Percentiles rank a stretch among this genome's conserved stretches.
phyloP scores from a whole-genome alignment of 371 early-diverging fungal species.

The Mortierella sp. region DNA sequence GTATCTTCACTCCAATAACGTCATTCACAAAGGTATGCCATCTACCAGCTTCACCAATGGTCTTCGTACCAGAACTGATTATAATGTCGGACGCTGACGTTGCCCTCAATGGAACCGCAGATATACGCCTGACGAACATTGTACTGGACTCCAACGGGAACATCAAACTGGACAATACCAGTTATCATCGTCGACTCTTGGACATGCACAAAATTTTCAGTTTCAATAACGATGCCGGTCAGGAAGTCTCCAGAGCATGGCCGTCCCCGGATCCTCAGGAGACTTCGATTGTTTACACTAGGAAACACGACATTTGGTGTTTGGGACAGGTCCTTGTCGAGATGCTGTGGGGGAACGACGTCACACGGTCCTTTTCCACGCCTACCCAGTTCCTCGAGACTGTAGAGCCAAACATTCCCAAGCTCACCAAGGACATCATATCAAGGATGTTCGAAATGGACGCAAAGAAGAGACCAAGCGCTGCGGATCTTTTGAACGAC shows the following conservation, averaged over 20 bases:
- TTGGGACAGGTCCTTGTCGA: slow-evolving; percentile 77
- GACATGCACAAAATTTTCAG: slow-evolving; percentile 57
- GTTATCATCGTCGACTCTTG: slow-evolving; percentile 60
- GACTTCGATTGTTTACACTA: slow-evolving; percentile 35
- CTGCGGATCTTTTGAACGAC: slow-evolving; percentile 75
- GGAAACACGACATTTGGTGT: slow-evolving; percentile 86
- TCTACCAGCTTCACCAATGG: background rate
- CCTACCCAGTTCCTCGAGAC: slow-evolving; percentile 67
- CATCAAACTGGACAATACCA: slow-evolving; percentile 55
- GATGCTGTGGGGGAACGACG: slow-evolving; percentile 78
- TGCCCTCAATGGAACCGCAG: slow-evolving; percentile 7
- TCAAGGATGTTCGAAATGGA: slow-evolving; percentile 69
- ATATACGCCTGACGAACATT: slow-evolving; percentile 58
- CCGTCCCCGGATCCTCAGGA: slow-evolving; percentile 49
- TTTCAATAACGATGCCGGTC: slow-evolving; percentile 31
- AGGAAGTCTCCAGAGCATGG: slow-evolving; percentile 50
- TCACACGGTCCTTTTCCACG: slow-evolving; percentile 64
- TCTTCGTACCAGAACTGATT: too few species aligned
- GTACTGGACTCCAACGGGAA: slow-evolving; percentile 57
- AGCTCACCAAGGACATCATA: slow-evolving; percentile 61
- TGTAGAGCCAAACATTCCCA: slow-evolving; percentile 61
- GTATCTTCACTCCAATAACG: slow-evolving; percentile 67
- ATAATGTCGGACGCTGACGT: too few species aligned
- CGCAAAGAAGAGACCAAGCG: slow-evolving; percentile 73
- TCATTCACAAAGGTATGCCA: slow-evolving; percentile 68